Evolutionary conservation across 2,329 filamentous ascomycete species (phyloP).

Genomic region (Fusarium duplospermum): DNA sequence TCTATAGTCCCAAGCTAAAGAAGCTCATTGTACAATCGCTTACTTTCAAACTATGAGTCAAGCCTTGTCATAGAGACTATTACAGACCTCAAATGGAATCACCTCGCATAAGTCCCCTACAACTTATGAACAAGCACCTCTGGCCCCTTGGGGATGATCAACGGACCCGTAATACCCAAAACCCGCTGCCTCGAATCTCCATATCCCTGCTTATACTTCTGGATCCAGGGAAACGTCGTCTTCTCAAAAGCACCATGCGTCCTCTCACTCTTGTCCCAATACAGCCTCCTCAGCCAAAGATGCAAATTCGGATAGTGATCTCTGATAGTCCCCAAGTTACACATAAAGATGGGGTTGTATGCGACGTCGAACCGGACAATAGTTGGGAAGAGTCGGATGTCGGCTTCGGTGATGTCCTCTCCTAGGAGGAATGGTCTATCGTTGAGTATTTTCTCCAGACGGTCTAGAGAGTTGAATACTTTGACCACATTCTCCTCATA

Average conservation of each 20-base stretch:
- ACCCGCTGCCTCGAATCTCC: constrained; percentile 39
- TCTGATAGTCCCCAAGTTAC: constrained; percentile 72
- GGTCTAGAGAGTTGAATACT: constrained; percentile 74
- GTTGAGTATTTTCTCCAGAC: constrained; percentile 68
- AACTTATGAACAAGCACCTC: constrained; percentile 31
- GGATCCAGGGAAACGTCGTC: constrained; percentile 71
- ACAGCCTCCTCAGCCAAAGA: constrained; percentile 74
- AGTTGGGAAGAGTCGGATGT: constrained; percentile 75
- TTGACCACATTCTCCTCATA: constrained; percentile 71
- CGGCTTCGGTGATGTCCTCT: constrained; percentile 73
- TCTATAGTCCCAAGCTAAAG: neutral
- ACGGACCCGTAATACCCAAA: constrained; percentile 39
- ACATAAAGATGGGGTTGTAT: constrained; percentile 74
- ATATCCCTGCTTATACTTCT: constrained; percentile 48
- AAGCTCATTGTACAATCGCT: neutral
- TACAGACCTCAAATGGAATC: neutral
- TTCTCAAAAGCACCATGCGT: constrained; percentile 70
- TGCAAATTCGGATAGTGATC: constrained; percentile 75
- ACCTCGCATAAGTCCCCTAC: neutral
- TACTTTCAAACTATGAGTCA: neutral
- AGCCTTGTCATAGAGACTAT: neutral
- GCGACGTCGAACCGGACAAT: constrained; percentile 76
- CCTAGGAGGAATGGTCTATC: constrained; percentile 72
- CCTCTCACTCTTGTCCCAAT: constrained; percentile 68
- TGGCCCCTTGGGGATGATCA: constrained; percentile 46